Evolutionary conservation across 768 basidiomycete species (phyloP), one percentile per base, ranked within the genome.

Genomic region (Boletus barrowsii): DNA sequence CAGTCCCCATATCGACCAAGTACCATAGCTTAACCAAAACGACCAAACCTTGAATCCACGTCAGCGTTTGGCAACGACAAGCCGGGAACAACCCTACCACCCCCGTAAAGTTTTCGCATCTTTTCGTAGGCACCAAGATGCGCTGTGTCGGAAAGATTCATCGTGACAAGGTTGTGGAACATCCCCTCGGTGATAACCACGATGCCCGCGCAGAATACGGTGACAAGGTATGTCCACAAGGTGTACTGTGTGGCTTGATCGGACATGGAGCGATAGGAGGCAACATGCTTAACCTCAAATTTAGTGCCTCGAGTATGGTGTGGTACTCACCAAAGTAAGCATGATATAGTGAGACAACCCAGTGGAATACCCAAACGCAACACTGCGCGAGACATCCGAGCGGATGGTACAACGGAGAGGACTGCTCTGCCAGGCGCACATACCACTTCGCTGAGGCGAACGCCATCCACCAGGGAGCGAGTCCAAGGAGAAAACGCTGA

Each of bases 291-390:
- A 36, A 26, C 3, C n/a, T 2, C 15, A n/a, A 8, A 17, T 18
- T 5, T 29, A 7, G 9, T 22, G 22, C 22, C 22, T 22, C 20
- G n/a, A 4, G 17, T 24, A 47, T 2, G 0, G 29, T 7, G 24
- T 1, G 29, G 22, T 24, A 43, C 65, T 3, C 24, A 65, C 65
- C 53, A 26, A 66, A 68, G 51, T 53, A 47, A 26, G 63, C 65
- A 15, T 56, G 48, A 47, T 68, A 66, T 0, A 59, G 26, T 0
- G 57, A 53, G 37, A 62, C 42, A 4, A 54, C 49, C 63, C 60
- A 68, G 26, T 66, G 65, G 26, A 67, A 54, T 10, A 62, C 63
- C 65, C 65, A 67, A 17, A 61, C 35, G 22, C 48, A 60, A 32
- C 63, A 67, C 39, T 68, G 66, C 0, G 55, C n/a, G 10, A 66